Evolutionary conservation across 305 asterid species (phyloP), one percentile per base, ranked within the genome.

Genomic region (Fraxinus latifolia): DNA sequence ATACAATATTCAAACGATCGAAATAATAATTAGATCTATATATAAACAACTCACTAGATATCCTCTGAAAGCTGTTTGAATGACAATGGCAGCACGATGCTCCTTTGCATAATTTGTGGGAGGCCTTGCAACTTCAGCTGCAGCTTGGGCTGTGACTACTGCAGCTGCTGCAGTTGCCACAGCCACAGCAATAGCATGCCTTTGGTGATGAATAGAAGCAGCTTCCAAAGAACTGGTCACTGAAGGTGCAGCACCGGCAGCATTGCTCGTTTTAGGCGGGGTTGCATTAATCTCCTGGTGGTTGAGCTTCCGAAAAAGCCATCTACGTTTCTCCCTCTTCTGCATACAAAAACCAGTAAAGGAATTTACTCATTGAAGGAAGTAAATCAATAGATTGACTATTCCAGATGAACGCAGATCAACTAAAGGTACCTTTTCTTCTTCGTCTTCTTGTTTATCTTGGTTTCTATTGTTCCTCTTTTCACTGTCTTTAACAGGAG

Each of bases 21-120:
- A 74, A 23, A 1, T 25, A 76, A 44, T 44, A 44, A 44, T 44
- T 44, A 44, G 44, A 31, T 47, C 19, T 27, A 19, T 44, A 23
- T 42, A 33, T 5, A 14, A 17, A 11, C 19, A 5, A 68, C 88
- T 83, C 44, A 88, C 91, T 88, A 88, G 78, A 71, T 86, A 88
- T 29, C 89, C 89, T 82, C 91, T 84, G 83, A 88, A 88, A 82
- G 86, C 84, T 15, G 89, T 86, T 71, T 88, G 91, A 81, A 88
- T 81, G 31, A 79, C 34, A 12, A 77, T 80, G 36, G 89, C 88
- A 39, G 89, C 88, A n/a, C 76, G 72, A 72, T 84, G 82, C 62
- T 68, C 80, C 58, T 55, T 47, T 0, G 67, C 29, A 76, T 79
- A 85, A 33, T 62, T 65, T 68, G 82, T 25, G 81, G 77, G 53